Percentiles rank a stretch among this genome's conserved stretches.
Evolutionary conservation across 2,329 filamentous ascomycete genomes (phyloP).

Genomic region (Fusarium mangiferae): DNA sequence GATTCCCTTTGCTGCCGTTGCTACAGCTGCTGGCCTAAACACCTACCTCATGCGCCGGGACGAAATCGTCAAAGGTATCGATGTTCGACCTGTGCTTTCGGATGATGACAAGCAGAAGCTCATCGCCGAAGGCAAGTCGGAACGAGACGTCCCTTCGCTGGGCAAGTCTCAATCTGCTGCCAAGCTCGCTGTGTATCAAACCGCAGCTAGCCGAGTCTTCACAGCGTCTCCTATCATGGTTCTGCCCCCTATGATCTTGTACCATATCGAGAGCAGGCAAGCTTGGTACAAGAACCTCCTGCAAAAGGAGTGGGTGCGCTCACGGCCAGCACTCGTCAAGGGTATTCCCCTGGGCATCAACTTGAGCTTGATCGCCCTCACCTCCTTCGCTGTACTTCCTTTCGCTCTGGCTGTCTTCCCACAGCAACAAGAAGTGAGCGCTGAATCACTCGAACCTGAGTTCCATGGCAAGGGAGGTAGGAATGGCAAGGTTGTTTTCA

Average conservation of each 20-base stretch:
- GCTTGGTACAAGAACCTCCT: slow-evolving; percentile 53
- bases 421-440: slow-evolving; percentile 84
- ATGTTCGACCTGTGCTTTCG: slow-evolving; percentile 85
- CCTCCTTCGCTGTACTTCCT: slow-evolving; percentile 88
- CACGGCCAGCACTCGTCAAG: slow-evolving; percentile 72
- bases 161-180: slow-evolving; percentile 92
- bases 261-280: slow-evolving; percentile 74
- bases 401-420: slow-evolving; percentile 93
- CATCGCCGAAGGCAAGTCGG: slow-evolving; percentile 66
- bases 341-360: slow-evolving; percentile 79
- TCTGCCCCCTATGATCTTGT: slow-evolving; percentile 85
- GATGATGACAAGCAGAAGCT: slow-evolving; percentile 72
- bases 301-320: slow-evolving; percentile 81
- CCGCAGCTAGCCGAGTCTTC: slow-evolving; percentile 87
- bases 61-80: slow-evolving; percentile 92
- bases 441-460: slow-evolving; percentile 81
- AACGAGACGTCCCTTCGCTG: slow-evolving; percentile 74
- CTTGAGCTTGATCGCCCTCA: slow-evolving; percentile 84
- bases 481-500: slow-evolving; percentile 91
- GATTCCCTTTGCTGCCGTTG: slow-evolving; percentile 95
- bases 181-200: slow-evolving; percentile 89
- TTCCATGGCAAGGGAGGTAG: slow-evolving; percentile 85
- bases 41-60: slow-evolving; percentile 98
- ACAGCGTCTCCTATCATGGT: slow-evolving; percentile 99
- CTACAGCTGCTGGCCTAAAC: slow-evolving; percentile 89